phyloP scores from a whole-genome alignment of 805 yeast genomes.

The Lachancea quebecensis region DNA sequence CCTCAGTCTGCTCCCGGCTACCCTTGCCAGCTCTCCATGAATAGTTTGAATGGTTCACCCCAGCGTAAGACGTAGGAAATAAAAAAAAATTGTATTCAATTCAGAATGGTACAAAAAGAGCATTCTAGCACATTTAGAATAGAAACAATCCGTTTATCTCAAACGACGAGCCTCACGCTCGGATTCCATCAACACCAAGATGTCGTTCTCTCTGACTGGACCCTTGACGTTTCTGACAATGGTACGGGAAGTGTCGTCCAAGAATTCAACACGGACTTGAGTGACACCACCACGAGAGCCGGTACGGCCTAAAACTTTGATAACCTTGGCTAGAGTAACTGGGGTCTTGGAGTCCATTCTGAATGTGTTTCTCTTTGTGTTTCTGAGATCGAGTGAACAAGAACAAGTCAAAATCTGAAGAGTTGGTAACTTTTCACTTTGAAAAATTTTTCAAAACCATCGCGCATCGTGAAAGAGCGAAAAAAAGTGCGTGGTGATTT shows the following conservation, averaged over 20 bases:
- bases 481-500: slow-evolving; percentile 6
- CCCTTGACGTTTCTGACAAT: slow-evolving; percentile 97
- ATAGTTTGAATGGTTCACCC: slow-evolving; percentile 56
- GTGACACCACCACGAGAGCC: slow-evolving; percentile 99
- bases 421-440: neutral
- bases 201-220: slow-evolving; percentile 97
- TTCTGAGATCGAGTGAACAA: neutral
- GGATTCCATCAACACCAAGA: slow-evolving; percentile 98
- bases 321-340: slow-evolving; percentile 98
- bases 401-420: neutral
- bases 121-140: neutral
- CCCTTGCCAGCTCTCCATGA: slow-evolving; percentile 69
- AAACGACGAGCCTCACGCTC: slow-evolving; percentile 99
- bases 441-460: slow-evolving; percentile 7
- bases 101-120: slow-evolving; percentile 2
- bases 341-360: slow-evolving; percentile 57
- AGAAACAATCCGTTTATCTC: slow-evolving; percentile 43
- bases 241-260: slow-evolving; percentile 91
- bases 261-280: slow-evolving; percentile 96
- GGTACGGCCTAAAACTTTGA: slow-evolving; percentile 99
- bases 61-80: neutral
- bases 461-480: neutral
- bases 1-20: too few species aligned
- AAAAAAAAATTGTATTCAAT: neutral
- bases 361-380: slow-evolving; percentile 7